A percentile compares a stretch with the other conserved stretches of the same genome.
Conservation (phyloP, 106 monocot species). For the Alisma plantagoaquatica region DNA sequence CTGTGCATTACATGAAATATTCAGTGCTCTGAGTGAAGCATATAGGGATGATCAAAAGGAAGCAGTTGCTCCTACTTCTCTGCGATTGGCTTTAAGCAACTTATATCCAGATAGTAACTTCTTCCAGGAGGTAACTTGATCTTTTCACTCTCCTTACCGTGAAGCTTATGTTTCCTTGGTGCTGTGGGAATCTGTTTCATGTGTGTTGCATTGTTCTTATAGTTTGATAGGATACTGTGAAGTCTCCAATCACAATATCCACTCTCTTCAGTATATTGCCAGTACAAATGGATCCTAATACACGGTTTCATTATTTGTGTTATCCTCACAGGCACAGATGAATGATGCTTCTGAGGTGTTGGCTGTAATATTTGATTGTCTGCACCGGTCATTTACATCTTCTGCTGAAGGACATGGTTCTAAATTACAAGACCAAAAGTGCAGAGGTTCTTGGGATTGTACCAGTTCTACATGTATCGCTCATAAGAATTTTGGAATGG, state of each 20-base stretch:
- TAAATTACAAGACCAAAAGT: conserved; percentile 33
- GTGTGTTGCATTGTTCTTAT: too few species aligned
- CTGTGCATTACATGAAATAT: conserved; percentile 74
- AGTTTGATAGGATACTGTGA: too few species aligned
- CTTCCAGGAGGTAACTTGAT: conserved; percentile 90
- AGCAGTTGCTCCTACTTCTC: conserved; percentile 58
- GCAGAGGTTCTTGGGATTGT: conserved; percentile 73
- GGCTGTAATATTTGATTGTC: conserved; percentile 80
- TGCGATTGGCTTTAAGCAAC: conserved; percentile 84
- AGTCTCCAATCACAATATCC: too few species aligned
- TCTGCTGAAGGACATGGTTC: conserved; percentile 15
- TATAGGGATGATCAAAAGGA: conserved; percentile 30
- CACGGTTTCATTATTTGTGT: background rate
- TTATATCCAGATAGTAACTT: conserved; percentile 92
- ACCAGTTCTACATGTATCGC: conserved; percentile 55
- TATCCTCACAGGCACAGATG: conserved; percentile 80
- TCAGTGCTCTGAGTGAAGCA: conserved; percentile 49
- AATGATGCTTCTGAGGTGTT: conserved; percentile 99
- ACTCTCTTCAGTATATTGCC: too few species aligned
- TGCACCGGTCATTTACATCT: conserved; percentile 63
- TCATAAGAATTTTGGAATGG: conserved; percentile 79
- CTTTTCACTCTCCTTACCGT: background rate
- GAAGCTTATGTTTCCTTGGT: too few species aligned
- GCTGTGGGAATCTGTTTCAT: too few species aligned
- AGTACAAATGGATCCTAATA: background rate